Evolutionary conservation across 441 rosid species (phyloP), one percentile per base, ranked within the genome.

Genomic region (Eruca vesicaria): DNA sequence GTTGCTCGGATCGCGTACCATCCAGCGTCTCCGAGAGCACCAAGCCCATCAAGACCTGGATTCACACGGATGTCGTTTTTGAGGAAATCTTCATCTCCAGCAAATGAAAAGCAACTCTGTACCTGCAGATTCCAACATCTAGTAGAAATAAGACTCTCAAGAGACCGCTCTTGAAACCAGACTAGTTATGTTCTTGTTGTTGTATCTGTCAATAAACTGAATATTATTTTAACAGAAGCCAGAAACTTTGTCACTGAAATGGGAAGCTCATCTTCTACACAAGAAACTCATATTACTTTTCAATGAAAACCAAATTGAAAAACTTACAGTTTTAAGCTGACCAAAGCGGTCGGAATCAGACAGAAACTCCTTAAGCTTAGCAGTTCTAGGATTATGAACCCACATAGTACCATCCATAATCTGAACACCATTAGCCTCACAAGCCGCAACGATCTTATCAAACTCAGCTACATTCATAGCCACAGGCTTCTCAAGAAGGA

Each of bases 391-490:
- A 75, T 92, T 78, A 65, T 94, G 97, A 81, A 92, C 69, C 98
- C 97, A 90, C 98, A 92, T 90, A 29, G 97, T 88, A 8, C 95
- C 97, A 76, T 94, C 98, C 97, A 94, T 90, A 69, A 88, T 58
- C 90, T 92, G 98, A 38, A 92, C 89, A 26, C 86, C 95, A 43
- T 86, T 92, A 45, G 82, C 88, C 29, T 86, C 94, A 68, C 98
- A 92, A 16, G 89, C 93, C 52, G 63, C 84, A 52, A 82, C 32
- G 35, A 94, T 90, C 82, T 73, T 53, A 56, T 90, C 95, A 48
- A 94, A 84, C 74, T 90, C 94, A 9, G 67, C 77, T 4, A 76
- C 89, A 75, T 82, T 84, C 57, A 87, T 28, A 1, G 87, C 97
- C 69, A 90, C 91, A 1, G 98, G 98, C 77, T 92, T 94, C 86